Conservation (phyloP, 1,284 basidiomycete species). For the Malassezia equina region DNA sequence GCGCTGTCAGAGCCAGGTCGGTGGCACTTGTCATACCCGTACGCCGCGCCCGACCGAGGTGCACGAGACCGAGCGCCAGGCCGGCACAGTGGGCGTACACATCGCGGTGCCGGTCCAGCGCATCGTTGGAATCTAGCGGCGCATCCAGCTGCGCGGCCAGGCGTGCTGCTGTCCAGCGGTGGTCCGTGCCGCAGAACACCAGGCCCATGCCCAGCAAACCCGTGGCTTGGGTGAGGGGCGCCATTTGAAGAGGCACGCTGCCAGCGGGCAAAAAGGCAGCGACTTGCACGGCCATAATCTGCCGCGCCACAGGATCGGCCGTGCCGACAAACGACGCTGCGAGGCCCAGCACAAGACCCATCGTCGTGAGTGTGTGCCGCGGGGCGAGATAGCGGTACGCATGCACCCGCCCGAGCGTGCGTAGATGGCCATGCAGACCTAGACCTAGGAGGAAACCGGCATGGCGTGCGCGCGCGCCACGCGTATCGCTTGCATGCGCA, state of each 20-base stretch:
- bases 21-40: slow-evolving; percentile 28
- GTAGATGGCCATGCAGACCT: slow-evolving; percentile 80
- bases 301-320: slow-evolving; percentile 74
- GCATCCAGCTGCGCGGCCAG: slow-evolving; percentile 74
- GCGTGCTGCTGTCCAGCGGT: slow-evolving; percentile 82
- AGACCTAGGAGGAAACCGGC: slow-evolving; percentile 89
- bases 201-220: slow-evolving; percentile 80
- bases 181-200: slow-evolving; percentile 74
- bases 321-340: slow-evolving; percentile 83
- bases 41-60: slow-evolving; percentile 61
- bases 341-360: slow-evolving; percentile 81
- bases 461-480: slow-evolving; percentile 67
- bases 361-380: slow-evolving; percentile 87
- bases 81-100: slow-evolving; percentile 82
- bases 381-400: slow-evolving; percentile 79
- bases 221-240: slow-evolving; percentile 77
- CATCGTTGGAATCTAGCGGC: slow-evolving; percentile 2
- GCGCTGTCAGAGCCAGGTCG: slow-evolving; percentile 29
- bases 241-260: slow-evolving; percentile 76
- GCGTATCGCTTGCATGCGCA: slow-evolving; percentile 23
- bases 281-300: slow-evolving; percentile 81
- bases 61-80: slow-evolving; percentile 85
- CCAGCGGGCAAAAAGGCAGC: slow-evolving; percentile 80
- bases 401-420: slow-evolving; percentile 71
- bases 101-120: slow-evolving; percentile 54